These are phyloP conservation scores for Phytophthora pistaciae DNA, from an alignment of 352 stramenopile genomes.

Conservation along the genomic window DNA sequence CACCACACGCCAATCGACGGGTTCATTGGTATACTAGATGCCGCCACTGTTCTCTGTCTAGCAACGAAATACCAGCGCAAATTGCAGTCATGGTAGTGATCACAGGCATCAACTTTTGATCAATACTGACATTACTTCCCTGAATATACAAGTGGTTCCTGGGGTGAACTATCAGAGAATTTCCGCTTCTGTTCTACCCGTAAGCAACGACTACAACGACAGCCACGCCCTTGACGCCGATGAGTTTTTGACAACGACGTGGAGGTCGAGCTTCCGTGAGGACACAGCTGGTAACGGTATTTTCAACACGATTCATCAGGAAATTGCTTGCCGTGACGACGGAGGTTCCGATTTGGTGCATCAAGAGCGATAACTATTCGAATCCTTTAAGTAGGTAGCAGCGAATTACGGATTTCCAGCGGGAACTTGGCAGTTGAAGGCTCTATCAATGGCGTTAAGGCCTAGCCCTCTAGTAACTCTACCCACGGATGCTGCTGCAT, in stretches of 20 bases:
- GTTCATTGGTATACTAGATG: too few relatives aligned
- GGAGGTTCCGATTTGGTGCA: conserved; percentile 13
- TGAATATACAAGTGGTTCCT: too few relatives aligned
- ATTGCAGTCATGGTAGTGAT: too few relatives aligned
- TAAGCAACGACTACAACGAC: too few relatives aligned
- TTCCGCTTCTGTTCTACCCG: not conserved
- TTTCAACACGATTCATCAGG: conserved; percentile 15
- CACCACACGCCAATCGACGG: too few relatives aligned
- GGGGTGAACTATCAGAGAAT: conserved; percentile 5
- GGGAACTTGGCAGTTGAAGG: conserved; percentile 8
- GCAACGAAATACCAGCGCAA: too few relatives aligned
- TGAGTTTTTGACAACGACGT: conserved; percentile 10
- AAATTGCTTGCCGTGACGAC: conserved; percentile 5
- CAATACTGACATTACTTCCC: too few relatives aligned
- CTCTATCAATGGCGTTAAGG: conserved; percentile 8
- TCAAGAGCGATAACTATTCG: not conserved
- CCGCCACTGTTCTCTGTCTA: too few relatives aligned
- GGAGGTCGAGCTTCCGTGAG: conserved; percentile 1
- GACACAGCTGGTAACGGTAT: conserved; percentile 1
- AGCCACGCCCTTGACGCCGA: too few relatives aligned
- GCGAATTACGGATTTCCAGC: conserved; percentile 8
- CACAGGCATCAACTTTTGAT: too few relatives aligned
- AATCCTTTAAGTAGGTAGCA: conserved; percentile 6
- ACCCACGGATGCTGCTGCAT: conserved; percentile 4
- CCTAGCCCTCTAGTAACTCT: not conserved